These are phyloP conservation scores for Annulohypoxylon nitens DNA, from an alignment of 495 filamentous ascomycete genomes.

Conservation along the genomic window DNA sequence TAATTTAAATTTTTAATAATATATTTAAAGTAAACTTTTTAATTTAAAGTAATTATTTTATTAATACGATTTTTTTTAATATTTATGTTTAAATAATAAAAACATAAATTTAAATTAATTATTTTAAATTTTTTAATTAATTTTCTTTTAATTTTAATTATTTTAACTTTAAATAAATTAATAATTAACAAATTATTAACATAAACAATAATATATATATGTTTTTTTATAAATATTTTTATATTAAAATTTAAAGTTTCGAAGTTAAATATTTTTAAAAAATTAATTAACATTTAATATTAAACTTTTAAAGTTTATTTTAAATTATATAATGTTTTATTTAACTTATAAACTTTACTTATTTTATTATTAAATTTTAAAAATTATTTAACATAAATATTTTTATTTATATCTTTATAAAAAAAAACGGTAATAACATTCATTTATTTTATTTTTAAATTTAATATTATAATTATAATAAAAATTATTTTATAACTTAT, in stretches of 20 bases:
- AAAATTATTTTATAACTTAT: conserved; percentile 8
- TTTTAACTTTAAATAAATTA: background rate
- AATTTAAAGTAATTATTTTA: conserved; percentile 8
- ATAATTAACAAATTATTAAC: conserved; percentile 8
- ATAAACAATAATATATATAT: background rate
- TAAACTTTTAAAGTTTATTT: conserved; percentile 3
- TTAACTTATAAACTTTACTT: background rate
- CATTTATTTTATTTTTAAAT: conserved; percentile 8
- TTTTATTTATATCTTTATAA: background rate
- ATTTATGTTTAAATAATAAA: no score
- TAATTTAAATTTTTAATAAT: conserved; percentile 4
- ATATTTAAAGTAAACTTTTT: conserved; percentile 1
- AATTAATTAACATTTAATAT: background rate
- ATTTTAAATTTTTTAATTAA: no score
- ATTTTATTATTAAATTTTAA: background rate
- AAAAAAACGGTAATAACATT: background rate
- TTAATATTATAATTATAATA: conserved; percentile 4
- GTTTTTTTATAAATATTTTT: background rate
- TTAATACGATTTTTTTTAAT: background rate
- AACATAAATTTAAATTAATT: background rate
- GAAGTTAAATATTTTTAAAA: background rate
- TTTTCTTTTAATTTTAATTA: no score
- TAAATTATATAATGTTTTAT: conserved; percentile 9
- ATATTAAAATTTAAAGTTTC: background rate
- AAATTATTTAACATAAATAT: conserved; percentile 2